These are phyloP conservation scores for Leersia perrieri DNA, from an alignment of 176 grass and related monocot genomes.

Conservation along the genomic window DNA sequence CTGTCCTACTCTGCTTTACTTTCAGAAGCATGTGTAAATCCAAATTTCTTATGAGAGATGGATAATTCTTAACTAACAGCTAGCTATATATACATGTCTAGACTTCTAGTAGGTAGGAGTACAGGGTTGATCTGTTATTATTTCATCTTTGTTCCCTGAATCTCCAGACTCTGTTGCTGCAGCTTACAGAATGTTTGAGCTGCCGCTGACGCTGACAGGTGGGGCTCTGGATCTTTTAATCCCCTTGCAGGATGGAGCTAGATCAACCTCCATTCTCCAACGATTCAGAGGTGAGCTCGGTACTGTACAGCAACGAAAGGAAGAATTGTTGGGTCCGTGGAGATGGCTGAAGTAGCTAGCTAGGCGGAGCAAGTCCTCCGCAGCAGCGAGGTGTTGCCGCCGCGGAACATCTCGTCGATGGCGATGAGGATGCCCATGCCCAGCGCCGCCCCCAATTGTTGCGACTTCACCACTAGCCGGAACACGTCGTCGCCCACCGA, in stretches of 20 bases:
- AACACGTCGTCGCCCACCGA: constrained; percentile 60
- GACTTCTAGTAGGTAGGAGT: too few relatives aligned
- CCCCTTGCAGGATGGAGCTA: too few relatives aligned
- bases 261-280: too few relatives aligned
- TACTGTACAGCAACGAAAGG: background rate
- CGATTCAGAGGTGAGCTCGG: too few relatives aligned
- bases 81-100: too few relatives aligned
- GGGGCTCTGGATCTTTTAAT: background rate
- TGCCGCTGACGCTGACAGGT: background rate
- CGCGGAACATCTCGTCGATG: constrained; percentile 72
- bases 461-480: constrained; percentile 34
- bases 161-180: too few relatives aligned
- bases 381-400: too few relatives aligned
- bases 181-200: too few relatives aligned
- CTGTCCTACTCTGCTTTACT: background rate
- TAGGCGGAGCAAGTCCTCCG: too few relatives aligned
- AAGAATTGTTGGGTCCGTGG: background rate
- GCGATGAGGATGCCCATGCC: constrained; percentile 74
- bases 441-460: constrained; percentile 36
- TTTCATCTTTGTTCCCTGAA: too few relatives aligned
- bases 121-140: background rate
- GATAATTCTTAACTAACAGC: background rate
- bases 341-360: background rate
- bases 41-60: background rate
- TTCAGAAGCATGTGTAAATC: background rate